Conservation (phyloP, 768 basidiomycete genomes). For the Pisolithus marmoratus region DNA sequence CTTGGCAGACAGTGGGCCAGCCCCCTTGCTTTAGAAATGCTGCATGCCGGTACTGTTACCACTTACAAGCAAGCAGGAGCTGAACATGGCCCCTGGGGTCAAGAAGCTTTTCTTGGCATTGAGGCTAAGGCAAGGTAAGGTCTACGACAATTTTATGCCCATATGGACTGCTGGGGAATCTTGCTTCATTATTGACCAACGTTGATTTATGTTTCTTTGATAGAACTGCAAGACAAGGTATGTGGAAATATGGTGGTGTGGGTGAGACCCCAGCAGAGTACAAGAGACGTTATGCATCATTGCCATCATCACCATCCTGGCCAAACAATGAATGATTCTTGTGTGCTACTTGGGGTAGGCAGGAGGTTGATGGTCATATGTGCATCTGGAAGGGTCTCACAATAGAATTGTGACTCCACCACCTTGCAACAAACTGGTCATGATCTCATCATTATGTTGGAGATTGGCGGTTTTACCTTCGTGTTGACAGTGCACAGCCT, state of each 20-base stretch:
- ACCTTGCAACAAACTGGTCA: too few species aligned
- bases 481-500: too few species aligned
- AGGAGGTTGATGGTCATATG: too few species aligned
- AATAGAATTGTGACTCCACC: too few species aligned
- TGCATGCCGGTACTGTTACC: conserved; percentile 69
- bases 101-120: conserved; percentile 54
- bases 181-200: neutral
- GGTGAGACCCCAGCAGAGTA: conserved; percentile 75
- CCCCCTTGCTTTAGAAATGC: conserved; percentile 64
- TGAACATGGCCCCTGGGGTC: conserved; percentile 67
- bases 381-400: too few species aligned
- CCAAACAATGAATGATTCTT: too few species aligned
- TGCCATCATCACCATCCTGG: too few species aligned
- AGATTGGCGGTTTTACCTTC: too few species aligned
- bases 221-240: conserved; percentile 61
- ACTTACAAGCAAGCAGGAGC: conserved; percentile 76
- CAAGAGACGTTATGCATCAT: conserved; percentile 62
- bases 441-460: too few species aligned
- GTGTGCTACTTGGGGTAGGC: too few species aligned
- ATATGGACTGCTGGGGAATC: too few species aligned
- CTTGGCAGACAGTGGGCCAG: conserved; percentile 36
- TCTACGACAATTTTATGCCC: neutral
- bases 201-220: too few species aligned
- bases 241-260: conserved; percentile 57
- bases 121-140: conserved; percentile 69